These are phyloP conservation scores for Verticillium albo-atrum DNA, from an alignment of 2,329 filamentous ascomycete genomes.

Conservation along the genomic window DNA sequence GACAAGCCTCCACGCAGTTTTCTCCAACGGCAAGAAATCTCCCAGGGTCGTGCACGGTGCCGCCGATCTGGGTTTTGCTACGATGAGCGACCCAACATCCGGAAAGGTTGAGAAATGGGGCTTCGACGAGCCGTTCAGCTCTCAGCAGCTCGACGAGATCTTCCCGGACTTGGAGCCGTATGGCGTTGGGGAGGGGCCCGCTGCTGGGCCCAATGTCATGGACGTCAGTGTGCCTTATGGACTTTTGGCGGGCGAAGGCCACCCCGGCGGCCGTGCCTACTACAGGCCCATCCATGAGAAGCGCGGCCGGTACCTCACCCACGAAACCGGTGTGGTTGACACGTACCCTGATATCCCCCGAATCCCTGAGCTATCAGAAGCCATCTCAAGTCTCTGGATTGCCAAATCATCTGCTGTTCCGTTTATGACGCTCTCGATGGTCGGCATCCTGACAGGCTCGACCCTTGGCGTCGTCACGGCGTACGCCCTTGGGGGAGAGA, in stretches of 20 bases:
- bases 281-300: constrained; percentile 72
- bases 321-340: constrained; percentile 54
- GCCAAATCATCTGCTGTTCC: constrained; percentile 75
- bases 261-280: constrained; percentile 75
- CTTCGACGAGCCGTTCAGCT: constrained; percentile 67
- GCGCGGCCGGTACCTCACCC: constrained; percentile 68
- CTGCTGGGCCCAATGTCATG: constrained; percentile 80
- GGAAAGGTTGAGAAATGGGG: constrained; percentile 82
- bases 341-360: constrained; percentile 72
- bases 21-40: constrained; percentile 66
- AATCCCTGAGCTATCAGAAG: constrained; percentile 64
- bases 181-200: constrained; percentile 73
- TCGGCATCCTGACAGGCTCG: constrained; percentile 80
- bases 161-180: constrained; percentile 70
- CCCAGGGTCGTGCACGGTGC: constrained; percentile 81
- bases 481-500: constrained; percentile 66
- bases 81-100: constrained; percentile 71
- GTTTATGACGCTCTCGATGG: constrained; percentile 66
- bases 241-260: constrained; percentile 79
- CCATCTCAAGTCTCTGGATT: constrained; percentile 80
- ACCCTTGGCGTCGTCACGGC: constrained; percentile 78
- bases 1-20: constrained; percentile 75
- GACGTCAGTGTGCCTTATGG: constrained; percentile 85
- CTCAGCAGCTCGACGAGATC: constrained; percentile 73
- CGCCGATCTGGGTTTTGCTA: constrained; percentile 72